A percentile compares a stretch with the other conserved stretches of the same genome.
Evolutionary conservation across 73 alveolate genomes (phyloP).

Genomic region (Symbiodinium pilosum): DNA sequence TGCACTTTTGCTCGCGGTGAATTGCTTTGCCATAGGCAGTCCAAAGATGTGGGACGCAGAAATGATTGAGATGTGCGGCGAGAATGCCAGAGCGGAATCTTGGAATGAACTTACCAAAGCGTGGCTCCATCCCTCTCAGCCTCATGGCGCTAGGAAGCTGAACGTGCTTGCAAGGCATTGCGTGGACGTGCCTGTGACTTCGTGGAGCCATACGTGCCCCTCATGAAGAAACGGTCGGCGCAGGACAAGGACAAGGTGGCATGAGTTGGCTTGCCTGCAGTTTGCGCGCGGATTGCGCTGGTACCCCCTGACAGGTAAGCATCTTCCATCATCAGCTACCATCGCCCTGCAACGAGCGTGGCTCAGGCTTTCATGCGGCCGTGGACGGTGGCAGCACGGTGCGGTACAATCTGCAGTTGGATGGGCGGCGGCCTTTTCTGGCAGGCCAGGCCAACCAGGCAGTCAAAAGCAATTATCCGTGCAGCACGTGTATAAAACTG

Average conservation of each 20-base stretch:
- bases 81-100: background rate
- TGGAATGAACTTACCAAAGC: background rate
- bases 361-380: background rate
- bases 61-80: background rate
- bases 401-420: constrained; percentile 2
- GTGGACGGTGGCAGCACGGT: background rate
- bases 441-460: constrained; percentile 3
- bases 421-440: constrained; percentile 1
- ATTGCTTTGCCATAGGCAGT: background rate
- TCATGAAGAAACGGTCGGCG: background rate
- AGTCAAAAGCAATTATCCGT: no score
- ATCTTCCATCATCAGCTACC: background rate
- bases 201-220: constrained; percentile 17
- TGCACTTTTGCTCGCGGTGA: background rate
- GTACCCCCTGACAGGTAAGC: background rate
- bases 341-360: constrained; percentile 5
- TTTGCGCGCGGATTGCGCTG: background rate
- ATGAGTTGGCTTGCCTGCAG: background rate
- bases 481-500: no score
- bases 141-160: background rate
- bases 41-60: background rate
- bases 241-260: background rate
- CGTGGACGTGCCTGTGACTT: constrained; percentile 4
- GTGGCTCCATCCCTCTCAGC: background rate
- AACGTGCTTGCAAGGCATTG: background rate